These are phyloP conservation scores for Ceratobasidium theobromae DNA, from an alignment of 1,284 basidiomycete genomes.

Conservation along the genomic window DNA sequence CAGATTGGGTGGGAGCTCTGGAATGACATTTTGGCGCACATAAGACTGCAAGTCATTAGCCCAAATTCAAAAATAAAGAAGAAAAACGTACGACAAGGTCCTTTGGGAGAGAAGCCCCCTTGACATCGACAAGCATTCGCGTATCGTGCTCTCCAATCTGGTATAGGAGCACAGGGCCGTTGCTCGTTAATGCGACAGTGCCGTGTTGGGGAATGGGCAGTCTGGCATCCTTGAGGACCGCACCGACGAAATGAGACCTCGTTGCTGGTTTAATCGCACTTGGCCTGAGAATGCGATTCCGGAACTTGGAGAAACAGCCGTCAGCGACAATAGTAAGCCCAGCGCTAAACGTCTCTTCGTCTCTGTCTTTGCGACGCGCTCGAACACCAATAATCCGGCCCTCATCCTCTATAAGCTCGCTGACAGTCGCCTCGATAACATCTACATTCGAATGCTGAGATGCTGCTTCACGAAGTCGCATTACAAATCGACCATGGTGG, in stretches of 20 bases:
- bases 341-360: constrained; percentile 57
- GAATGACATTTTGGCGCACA: constrained; percentile 71
- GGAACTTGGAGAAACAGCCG: constrained; percentile 91
- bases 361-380: constrained; percentile 49
- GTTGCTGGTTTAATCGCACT: constrained; percentile 51
- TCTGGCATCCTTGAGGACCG: constrained; percentile 71
- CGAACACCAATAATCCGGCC: constrained; percentile 63
- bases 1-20: constrained; percentile 73
- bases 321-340: constrained; percentile 89
- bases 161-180: constrained; percentile 87
- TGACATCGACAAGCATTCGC: constrained; percentile 91
- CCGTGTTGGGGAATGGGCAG: constrained; percentile 85
- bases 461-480: constrained; percentile 72
- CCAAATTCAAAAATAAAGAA: neutral
- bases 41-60: constrained; percentile 52
- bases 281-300: constrained; percentile 54
- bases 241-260: constrained; percentile 80
- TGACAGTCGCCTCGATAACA: constrained; percentile 80
- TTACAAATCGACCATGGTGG: constrained; percentile 94
- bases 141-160: constrained; percentile 80
- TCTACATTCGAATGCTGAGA: constrained; percentile 61
- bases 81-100: constrained; percentile 66
- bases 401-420: constrained; percentile 64
- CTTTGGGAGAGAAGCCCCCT: constrained; percentile 74
- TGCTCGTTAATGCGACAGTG: constrained; percentile 75